Conservation (phyloP, 768 basidiomycete genomes). For the Leucosporidium scottii region DNA sequence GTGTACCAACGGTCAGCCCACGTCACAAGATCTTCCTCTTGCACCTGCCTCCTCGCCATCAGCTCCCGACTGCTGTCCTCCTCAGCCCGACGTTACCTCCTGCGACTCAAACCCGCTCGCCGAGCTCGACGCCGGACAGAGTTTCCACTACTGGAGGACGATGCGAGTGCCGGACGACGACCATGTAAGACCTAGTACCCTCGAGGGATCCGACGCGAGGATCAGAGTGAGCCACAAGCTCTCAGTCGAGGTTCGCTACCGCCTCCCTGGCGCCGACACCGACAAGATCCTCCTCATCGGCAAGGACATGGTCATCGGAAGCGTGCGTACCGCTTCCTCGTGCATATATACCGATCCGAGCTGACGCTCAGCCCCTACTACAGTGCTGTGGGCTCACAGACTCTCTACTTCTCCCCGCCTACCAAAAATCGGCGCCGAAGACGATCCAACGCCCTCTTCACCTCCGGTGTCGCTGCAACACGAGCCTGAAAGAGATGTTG, state of each 20-base stretch:
- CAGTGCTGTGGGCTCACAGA: conserved; percentile 21
- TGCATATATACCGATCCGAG: not conserved
- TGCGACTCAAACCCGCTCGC: conserved; percentile 17
- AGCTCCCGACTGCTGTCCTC: not conserved
- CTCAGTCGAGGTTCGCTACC: conserved; percentile 17
- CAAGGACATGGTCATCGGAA: conserved; percentile 19
- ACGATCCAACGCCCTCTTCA: conserved; percentile 1
- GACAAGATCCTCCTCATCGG: conserved; percentile 20
- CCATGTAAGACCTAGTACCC: conserved; percentile 19
- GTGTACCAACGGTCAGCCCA: not conserved
- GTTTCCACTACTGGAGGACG: conserved; percentile 15
- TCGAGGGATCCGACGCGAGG: conserved; percentile 6
- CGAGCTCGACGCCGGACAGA: not conserved
- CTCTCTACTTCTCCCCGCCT: conserved; percentile 18
- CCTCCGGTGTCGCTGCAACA: not conserved
- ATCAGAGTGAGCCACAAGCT: conserved; percentile 20
- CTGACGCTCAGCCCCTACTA: not conserved
- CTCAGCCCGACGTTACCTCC: not conserved
- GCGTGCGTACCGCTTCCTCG: not conserved
- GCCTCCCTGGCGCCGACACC: not conserved
- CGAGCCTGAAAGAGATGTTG: conserved; percentile 4
- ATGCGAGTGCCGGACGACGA: conserved; percentile 26
- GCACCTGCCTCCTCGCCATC: not conserved
- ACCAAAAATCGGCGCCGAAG: not conserved
- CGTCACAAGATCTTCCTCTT: not conserved